Percentiles rank a stretch among this genome's conserved stretches.
Evolutionary conservation across 352 stramenopile genomes (phyloP).

Genomic region (Phytophthora citrophthora): DNA sequence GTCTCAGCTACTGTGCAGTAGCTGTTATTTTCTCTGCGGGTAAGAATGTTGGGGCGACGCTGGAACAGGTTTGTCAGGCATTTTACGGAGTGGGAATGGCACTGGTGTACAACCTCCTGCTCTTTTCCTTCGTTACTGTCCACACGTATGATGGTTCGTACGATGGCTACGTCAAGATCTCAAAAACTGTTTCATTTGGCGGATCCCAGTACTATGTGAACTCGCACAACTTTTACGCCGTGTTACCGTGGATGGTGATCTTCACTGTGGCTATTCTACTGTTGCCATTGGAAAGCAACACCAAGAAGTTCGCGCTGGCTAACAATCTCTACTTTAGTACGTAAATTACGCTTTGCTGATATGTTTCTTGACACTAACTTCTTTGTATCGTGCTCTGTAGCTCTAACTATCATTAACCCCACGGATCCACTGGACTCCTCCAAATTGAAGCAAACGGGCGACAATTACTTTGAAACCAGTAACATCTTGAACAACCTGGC

Average conservation of each 20-base stretch:
- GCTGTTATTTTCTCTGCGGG: conserved; percentile 79
- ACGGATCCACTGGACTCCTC: conserved; percentile 53
- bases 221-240: conserved; percentile 72
- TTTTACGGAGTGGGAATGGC: conserved; percentile 84
- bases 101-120: conserved; percentile 79
- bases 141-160: conserved; percentile 48
- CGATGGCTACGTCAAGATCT: conserved; percentile 66
- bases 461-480: conserved; percentile 57
- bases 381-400: conserved; percentile 29
- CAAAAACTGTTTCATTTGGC: conserved; percentile 57
- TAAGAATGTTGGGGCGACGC: conserved; percentile 74
- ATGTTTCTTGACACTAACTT: neutral
- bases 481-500: conserved; percentile 81
- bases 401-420: conserved; percentile 78
- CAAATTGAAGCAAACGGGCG: conserved; percentile 54
- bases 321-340: conserved; percentile 88
- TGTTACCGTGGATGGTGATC: conserved; percentile 77
- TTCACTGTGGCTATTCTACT: conserved; percentile 74
- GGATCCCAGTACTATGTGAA: conserved; percentile 74
- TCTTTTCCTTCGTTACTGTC: conserved; percentile 59
- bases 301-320: conserved; percentile 85
- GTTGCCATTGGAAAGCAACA: conserved; percentile 78
- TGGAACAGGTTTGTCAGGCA: conserved; percentile 72
- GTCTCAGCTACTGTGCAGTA: conserved; percentile 69
- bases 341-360: conserved; percentile 3